Percentiles rank a stretch among this genome's conserved stretches.
phyloP scores from a whole-genome alignment of 768 basidiomycete genomes.

The Gloeostereum incarnatum region DNA sequence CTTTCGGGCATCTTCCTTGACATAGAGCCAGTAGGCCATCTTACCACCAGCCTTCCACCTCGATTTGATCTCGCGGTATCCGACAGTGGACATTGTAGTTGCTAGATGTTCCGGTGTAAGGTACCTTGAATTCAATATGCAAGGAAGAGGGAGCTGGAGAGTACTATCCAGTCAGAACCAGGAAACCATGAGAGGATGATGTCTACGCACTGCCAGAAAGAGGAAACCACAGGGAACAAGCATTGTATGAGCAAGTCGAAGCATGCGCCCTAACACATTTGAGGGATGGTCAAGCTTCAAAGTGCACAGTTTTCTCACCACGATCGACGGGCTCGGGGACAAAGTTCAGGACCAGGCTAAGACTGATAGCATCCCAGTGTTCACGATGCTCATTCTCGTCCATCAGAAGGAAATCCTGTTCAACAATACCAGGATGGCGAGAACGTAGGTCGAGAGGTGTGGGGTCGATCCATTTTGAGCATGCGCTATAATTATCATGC shows the following conservation, averaged over 20 bases:
- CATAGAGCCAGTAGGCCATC: conserved; percentile 83
- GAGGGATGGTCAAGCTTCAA: conserved; percentile 2
- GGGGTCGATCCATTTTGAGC: conserved; percentile 60
- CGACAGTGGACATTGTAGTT: conserved; percentile 48
- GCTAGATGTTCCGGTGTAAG: conserved; percentile 50
- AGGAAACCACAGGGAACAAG: conserved; percentile 46
- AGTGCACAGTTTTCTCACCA: conserved; percentile 35
- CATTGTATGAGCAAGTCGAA: conserved; percentile 49
- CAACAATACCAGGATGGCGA: conserved; percentile 69
- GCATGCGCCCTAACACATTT: conserved; percentile 52
- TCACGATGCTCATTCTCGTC: conserved; percentile 36
- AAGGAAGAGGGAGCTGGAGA: conserved; percentile 71
- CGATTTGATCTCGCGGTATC: conserved; percentile 51
- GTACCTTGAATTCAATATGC: conserved; percentile 81
- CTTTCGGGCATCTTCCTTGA: conserved; percentile 24
- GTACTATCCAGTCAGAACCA: background rate
- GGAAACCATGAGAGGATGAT: background rate
- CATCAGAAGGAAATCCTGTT: conserved; percentile 79
- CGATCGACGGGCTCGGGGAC: conserved; percentile 66
- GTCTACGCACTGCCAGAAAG: conserved; percentile 58
- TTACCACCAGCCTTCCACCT: conserved; percentile 67
- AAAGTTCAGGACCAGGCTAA: conserved; percentile 88
- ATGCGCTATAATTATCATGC: conserved; percentile 70
- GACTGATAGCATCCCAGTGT: conserved; percentile 73
- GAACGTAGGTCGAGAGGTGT: conserved; percentile 80